Evolutionary conservation across 371 early-diverging fungal genomes (phyloP).

Genomic region (Mortierella sp.): DNA sequence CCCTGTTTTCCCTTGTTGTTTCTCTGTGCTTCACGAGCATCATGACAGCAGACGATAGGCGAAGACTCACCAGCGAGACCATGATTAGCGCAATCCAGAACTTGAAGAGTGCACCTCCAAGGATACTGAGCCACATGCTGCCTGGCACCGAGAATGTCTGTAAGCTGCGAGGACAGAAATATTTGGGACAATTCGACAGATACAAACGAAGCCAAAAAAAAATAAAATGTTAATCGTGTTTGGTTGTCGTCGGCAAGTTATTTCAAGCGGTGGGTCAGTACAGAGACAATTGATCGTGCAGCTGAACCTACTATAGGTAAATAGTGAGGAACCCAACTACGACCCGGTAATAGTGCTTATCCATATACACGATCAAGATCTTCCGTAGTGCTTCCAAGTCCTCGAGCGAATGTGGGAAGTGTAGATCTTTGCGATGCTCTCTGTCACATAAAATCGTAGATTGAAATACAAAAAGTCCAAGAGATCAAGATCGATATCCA

Average conservation of each 20-base stretch:
- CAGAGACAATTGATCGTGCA: too few species aligned
- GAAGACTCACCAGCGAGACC: constrained; percentile 60
- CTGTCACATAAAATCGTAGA: constrained; percentile 51
- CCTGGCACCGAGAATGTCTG: constrained; percentile 78
- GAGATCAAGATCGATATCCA: too few species aligned
- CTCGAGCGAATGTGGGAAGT: constrained; percentile 67
- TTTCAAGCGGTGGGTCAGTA: neutral
- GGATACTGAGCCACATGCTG: constrained; percentile 75
- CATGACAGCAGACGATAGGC: neutral
- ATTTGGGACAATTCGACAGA: neutral
- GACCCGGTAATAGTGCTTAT: constrained; percentile 66
- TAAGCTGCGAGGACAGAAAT: constrained; percentile 57
- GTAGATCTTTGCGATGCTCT: constrained; percentile 63
- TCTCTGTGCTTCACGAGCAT: neutral
- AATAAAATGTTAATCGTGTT: neutral
- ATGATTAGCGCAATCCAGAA: constrained; percentile 68
- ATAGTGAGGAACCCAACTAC: constrained; percentile 63
- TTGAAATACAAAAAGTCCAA: too few species aligned
- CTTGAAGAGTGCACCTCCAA: constrained; percentile 72
- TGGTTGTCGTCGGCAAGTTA: too few species aligned
- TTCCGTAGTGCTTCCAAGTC: constrained; percentile 65
- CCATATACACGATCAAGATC: constrained; percentile 67
- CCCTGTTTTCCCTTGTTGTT: neutral
- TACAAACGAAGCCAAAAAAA: neutral
- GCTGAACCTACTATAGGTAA: constrained; percentile 68